Percentiles rank a stretch among this genome's conserved stretches.
Evolutionary conservation across 2,329 filamentous ascomycete species (phyloP).

Genomic region (Fusarium pininemorale): DNA sequence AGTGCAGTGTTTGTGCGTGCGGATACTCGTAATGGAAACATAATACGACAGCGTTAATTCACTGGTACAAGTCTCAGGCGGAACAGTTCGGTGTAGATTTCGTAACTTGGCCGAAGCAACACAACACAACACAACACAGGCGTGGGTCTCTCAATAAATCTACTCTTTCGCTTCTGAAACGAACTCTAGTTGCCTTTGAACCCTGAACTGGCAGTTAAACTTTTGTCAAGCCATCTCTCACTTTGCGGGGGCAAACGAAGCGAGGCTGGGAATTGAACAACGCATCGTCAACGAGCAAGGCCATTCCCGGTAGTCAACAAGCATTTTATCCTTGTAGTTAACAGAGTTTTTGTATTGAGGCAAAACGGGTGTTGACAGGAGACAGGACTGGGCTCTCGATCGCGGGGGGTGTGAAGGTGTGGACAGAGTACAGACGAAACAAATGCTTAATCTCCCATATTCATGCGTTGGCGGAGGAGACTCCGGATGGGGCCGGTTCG

Average conservation of each 20-base stretch:
- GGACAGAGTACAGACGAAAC: conserved; percentile 13
- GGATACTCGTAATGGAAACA: not conserved
- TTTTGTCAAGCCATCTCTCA: not conserved
- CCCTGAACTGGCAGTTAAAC: not conserved
- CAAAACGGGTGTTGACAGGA: conserved; percentile 3
- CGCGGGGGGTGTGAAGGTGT: conserved; percentile 3
- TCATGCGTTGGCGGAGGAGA: conserved; percentile 36
- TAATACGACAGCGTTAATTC: not conserved
- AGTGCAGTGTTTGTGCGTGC: not conserved
- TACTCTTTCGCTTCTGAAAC: conserved; percentile 1
- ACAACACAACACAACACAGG: not conserved
- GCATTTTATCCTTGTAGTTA: conserved; percentile 22
- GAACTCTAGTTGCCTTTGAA: not conserved
- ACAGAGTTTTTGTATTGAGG: not conserved
- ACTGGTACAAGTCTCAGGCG: not conserved
- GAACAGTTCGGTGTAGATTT: not conserved
- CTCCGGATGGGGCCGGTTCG: conserved; percentile 32
- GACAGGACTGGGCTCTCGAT: conserved; percentile 1
- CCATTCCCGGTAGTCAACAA: conserved; percentile 12
- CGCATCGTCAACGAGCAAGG: conserved; percentile 23
- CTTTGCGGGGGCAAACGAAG: conserved; percentile 2
- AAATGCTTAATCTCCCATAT: conserved; percentile 40
- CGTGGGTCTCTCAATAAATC: conserved; percentile 8
- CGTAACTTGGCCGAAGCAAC: conserved; percentile 6
- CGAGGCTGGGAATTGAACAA: conserved; percentile 30